Percentiles rank a stretch among this genome's conserved stretches.
Conservation (phyloP, 2,329 filamentous ascomycete species). For the Fusarium humuli region DNA sequence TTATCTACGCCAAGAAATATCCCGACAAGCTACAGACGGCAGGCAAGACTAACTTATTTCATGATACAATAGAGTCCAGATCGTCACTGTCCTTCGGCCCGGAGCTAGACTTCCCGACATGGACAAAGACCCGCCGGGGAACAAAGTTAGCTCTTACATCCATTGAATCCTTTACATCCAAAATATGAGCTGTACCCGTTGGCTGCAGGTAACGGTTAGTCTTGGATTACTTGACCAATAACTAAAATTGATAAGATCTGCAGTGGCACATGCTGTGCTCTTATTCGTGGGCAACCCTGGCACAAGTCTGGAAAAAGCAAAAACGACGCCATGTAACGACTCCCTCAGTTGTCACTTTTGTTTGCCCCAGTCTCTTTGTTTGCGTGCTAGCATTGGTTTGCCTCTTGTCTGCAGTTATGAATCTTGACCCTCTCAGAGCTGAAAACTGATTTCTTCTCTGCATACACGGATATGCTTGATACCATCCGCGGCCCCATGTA, state of each 20-base stretch:
- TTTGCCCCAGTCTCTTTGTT: background rate
- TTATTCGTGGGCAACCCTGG: background rate
- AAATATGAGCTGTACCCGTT: background rate
- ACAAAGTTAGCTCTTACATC: background rate
- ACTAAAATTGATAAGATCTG: background rate
- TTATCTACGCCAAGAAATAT: conserved; percentile 1
- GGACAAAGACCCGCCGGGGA: background rate
- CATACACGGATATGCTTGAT: background rate
- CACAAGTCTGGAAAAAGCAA: background rate
- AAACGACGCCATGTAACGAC: background rate
- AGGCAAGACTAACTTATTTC: background rate
- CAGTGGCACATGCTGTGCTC: background rate
- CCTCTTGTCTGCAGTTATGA: background rate
- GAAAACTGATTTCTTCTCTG: background rate
- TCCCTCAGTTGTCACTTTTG: background rate
- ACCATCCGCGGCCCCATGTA: background rate
- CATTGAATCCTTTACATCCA: background rate
- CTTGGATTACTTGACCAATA: background rate
- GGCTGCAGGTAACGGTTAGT: background rate
- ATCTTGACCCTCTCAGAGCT: background rate
- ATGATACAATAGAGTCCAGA: background rate
- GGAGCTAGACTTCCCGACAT: background rate
- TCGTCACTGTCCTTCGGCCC: background rate
- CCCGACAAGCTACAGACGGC: background rate
- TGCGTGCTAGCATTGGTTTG: background rate